Evolutionary conservation across 2,329 filamentous ascomycete genomes (phyloP).

Genomic region (Fusarium scirpi): DNA sequence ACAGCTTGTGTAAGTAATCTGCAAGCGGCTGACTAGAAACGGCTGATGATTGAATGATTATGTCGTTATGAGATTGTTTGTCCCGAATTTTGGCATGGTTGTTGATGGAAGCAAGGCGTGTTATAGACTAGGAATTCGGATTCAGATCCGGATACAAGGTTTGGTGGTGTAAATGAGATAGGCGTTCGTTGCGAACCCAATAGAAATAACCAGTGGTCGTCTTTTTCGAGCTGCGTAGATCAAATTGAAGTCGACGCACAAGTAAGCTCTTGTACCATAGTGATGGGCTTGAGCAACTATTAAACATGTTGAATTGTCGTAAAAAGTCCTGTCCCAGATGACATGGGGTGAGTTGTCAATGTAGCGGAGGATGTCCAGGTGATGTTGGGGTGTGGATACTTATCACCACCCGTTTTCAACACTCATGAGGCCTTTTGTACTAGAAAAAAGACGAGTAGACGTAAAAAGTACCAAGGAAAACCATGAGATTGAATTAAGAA

Average conservation of each 20-base stretch:
- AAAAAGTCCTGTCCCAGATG: slow-evolving; percentile 20
- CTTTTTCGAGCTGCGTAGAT: neutral
- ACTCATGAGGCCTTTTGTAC: slow-evolving; percentile 5
- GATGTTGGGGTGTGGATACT: slow-evolving; percentile 39
- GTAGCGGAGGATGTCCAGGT: slow-evolving; percentile 36
- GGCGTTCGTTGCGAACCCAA: slow-evolving; percentile 14
- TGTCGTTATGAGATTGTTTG: slow-evolving; percentile 46
- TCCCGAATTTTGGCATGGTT: slow-evolving; percentile 23
- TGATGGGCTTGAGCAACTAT: neutral
- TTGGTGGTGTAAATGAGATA: slow-evolving; percentile 2
- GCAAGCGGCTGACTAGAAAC: slow-evolving; percentile 44
- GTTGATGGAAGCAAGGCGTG: slow-evolving; percentile 18
- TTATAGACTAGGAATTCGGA: slow-evolving; percentile 34
- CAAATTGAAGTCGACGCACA: neutral
- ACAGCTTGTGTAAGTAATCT: slow-evolving; percentile 45
- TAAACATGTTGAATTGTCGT: neutral
- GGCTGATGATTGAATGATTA: slow-evolving; percentile 50
- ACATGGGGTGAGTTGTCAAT: slow-evolving; percentile 38
- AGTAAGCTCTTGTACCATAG: neutral
- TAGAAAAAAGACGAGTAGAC: slow-evolving; percentile 2
- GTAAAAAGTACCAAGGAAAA: slow-evolving; percentile 3
- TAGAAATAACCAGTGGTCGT: neutral
- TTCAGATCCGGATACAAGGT: slow-evolving; percentile 5
- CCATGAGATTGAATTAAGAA: neutral
- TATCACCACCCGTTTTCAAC: slow-evolving; percentile 28